Base-by-base conservation (phyloP, 2,329 filamentous ascomycete genomes). In the Pseudonectria foliicola region DNA sequence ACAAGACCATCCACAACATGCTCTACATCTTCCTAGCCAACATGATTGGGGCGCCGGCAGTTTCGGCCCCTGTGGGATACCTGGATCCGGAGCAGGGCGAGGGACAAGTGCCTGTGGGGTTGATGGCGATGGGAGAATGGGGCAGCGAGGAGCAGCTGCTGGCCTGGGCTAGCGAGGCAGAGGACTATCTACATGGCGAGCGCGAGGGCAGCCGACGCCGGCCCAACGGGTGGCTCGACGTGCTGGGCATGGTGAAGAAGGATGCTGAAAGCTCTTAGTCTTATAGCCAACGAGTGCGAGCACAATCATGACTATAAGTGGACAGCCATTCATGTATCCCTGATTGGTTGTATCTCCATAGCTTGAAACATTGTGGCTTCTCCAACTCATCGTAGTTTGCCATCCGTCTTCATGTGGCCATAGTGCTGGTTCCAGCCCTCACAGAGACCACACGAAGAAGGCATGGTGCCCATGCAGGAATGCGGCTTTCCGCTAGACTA, bases 1-100 rank as follows among this genome's bases (percentile, higher is more conserved):
- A 92, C 55, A 68, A 64, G 41, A 80, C 77, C 12, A 65, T 94
- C n/a, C 68, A 74, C 16, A 85, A 76, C 53, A 94, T 95, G 86
- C 77, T 82, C 58, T 95, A 86, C 60, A 79, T 85, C 12, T 94
- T 84, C 74, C 61, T 94, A 25, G 83, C 88, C 6, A 95, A 95
- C 60, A 80, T 87, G 48, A 77, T 71, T 0, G 89, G 89, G 0
- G 80, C 80, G 31, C 89, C 89, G 1, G 78, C 85, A 1, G 73
- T 93, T 10, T 78, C 69, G 29, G 78, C 77, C 25, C 87, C 89
- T 0, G 78, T 85, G 10, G 88, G 85, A 1, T 94, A 88, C 60
- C 71, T 67, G 4, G 64, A 75, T 16, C 67, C 73, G 0, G 60
- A 63, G 6, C 64, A 72, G 46, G 77, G 74, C 2, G 62, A 69